phyloP scores from a whole-genome alignment of 768 basidiomycete species.

The Cystofilobasidium bisporidii region DNA sequence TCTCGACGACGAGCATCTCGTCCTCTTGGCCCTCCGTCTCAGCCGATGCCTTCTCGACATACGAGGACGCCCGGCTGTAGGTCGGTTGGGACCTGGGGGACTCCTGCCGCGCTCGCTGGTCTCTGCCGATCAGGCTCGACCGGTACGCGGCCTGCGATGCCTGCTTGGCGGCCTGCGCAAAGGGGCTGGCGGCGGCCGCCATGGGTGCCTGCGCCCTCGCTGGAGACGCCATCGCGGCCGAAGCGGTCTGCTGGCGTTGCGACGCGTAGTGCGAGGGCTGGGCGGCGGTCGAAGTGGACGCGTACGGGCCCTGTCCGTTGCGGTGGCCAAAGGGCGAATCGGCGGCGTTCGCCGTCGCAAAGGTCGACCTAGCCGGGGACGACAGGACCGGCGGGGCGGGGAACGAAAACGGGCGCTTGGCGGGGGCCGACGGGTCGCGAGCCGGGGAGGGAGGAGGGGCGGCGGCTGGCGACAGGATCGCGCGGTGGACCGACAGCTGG shows the following conservation, averaged over 20 bases:
- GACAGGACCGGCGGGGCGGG: background rate
- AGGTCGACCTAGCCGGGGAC: background rate
- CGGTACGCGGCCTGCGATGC: conserved; percentile 1
- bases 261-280: background rate
- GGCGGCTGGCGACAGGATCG: background rate
- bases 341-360: background rate
- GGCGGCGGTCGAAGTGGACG: background rate
- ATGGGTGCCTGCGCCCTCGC: background rate
- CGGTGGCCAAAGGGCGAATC: background rate
- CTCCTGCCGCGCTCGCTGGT: conserved; percentile 4
- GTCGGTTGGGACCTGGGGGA: background rate
- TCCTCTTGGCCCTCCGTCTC: background rate
- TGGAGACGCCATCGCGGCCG: background rate
- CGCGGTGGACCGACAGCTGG: conserved; percentile 22
- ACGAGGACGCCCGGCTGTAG: background rate
- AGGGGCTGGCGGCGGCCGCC: background rate
- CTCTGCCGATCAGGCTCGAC: background rate
- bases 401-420: background rate
- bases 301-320: background rate
- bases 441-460: background rate
- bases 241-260: background rate
- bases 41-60: background rate
- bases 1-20: conserved; percentile 2
- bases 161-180: conserved; percentile 6
- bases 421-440: background rate